Conservation (phyloP, 129 eudicot genomes). For the Chrysanthemum lavandulifolium region DNA sequence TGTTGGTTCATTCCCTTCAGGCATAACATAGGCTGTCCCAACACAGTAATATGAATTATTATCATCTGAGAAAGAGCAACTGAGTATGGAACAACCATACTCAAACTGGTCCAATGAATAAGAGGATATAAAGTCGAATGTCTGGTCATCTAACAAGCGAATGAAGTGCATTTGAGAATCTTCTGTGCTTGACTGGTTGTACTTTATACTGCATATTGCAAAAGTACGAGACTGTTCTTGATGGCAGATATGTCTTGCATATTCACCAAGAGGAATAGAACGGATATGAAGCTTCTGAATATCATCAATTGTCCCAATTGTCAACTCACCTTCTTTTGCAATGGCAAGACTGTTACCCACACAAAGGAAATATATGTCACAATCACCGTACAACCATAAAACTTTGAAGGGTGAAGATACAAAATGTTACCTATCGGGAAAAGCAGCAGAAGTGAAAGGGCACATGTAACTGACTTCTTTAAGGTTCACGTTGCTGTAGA, state of each 20-base stretch:
- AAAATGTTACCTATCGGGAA: constrained; percentile 75
- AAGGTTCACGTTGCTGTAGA: constrained; percentile 92
- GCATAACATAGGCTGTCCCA: constrained; percentile 93
- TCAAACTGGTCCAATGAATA: constrained; percentile 87
- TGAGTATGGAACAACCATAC: constrained; percentile 83
- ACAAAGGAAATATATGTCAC: background rate
- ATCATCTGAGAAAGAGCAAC: constrained; percentile 94
- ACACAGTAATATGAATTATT: constrained; percentile 86
- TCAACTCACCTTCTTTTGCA: constrained; percentile 92
- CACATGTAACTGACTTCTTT: constrained; percentile 98
- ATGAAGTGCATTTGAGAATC: constrained; percentile 81
- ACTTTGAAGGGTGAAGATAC: background rate
- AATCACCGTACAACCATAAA: background rate
- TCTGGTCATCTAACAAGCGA: constrained; percentile 90
- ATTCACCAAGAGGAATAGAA: constrained; percentile 91
- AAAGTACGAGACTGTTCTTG: constrained; percentile 91
- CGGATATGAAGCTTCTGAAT: constrained; percentile 97
- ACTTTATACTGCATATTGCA: constrained; percentile 84
- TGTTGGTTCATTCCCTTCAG: constrained; percentile 91
- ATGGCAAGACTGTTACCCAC: constrained; percentile 74
- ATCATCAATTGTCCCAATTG: constrained; percentile 95
- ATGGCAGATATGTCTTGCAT: constrained; percentile 94
- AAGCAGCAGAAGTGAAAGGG: constrained; percentile 96
- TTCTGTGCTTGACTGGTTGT: constrained; percentile 73
- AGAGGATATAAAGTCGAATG: constrained; percentile 84